These are phyloP conservation scores for Pistacia integerrima DNA, from an alignment of 345 rosid species.

Conservation along the genomic window DNA sequence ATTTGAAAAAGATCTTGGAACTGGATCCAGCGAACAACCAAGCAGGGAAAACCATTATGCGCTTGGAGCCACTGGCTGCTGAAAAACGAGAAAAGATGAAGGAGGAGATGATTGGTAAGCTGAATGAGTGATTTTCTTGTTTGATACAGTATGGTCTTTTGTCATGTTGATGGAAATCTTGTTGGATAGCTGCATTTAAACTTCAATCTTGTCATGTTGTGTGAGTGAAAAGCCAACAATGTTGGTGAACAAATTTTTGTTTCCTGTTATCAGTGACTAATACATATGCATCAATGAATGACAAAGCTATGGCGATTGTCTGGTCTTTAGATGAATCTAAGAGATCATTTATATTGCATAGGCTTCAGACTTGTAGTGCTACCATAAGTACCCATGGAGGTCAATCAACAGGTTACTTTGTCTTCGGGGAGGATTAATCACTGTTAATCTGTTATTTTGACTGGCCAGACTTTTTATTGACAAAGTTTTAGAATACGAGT, in stretches of 20 bases:
- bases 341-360: not conserved
- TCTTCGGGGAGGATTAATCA: not conserved
- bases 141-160: not conserved
- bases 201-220: not conserved
- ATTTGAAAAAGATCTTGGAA: constrained; percentile 82
- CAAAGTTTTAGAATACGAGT: not conserved
- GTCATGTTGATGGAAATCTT: not conserved
- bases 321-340: not conserved
- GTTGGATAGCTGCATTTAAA: not conserved
- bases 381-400: not conserved
- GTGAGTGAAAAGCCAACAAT: not conserved
- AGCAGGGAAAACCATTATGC: constrained; percentile 61
- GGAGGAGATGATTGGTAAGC: constrained; percentile 95
- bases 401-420: not conserved
- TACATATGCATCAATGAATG: not conserved
- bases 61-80: constrained; percentile 86
- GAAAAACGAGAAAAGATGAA: constrained; percentile 95
- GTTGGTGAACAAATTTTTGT: not conserved
- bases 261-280: not conserved
- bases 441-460: not conserved
- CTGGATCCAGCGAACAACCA: constrained; percentile 79
- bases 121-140: constrained; percentile 14
- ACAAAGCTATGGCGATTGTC: no score
- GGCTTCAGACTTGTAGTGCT: not conserved
- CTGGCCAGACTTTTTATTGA: not conserved